These are phyloP conservation scores for Termitomyces titanicus DNA, from an alignment of 768 basidiomycete species.

Conservation along the genomic window DNA sequence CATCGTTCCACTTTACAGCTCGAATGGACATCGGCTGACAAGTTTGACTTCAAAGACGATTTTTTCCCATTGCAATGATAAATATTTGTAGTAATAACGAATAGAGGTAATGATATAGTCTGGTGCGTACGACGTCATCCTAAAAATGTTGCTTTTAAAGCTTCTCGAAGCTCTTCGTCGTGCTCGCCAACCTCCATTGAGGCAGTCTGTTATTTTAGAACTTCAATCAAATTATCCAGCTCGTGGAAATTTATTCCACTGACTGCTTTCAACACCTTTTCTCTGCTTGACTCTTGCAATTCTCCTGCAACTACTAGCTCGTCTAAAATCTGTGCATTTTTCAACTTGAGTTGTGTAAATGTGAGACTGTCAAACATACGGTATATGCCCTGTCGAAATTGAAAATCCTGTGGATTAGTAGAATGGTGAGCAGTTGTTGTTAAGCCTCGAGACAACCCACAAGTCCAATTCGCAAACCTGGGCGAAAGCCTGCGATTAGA, in stretches of 20 bases:
- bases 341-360: neutral
- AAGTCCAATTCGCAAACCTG: slow-evolving; percentile 92
- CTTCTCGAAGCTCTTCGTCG: slow-evolving; percentile 17
- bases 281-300: slow-evolving; percentile 88
- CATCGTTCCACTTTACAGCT: slow-evolving; percentile 34
- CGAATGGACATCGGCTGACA: slow-evolving; percentile 45
- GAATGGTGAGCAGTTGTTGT: neutral
- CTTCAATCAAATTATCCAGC: neutral
- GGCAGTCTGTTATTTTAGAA: slow-evolving; percentile 2
- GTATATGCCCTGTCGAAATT: slow-evolving; percentile 97
- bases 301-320: slow-evolving; percentile 94
- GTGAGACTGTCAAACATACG: slow-evolving; percentile 35
- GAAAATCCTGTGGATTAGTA: slow-evolving; percentile 67
- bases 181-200: slow-evolving; percentile 17
- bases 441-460: slow-evolving; percentile 37
- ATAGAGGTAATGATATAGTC: neutral
- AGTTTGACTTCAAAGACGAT: slow-evolving; percentile 60
- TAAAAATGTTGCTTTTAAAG: slow-evolving; percentile 15
- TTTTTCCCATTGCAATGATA: slow-evolving; percentile 31
- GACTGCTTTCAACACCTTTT: slow-evolving; percentile 45
- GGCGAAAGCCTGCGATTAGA: slow-evolving; percentile 49
- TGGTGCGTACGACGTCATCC: neutral
- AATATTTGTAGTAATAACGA: neutral
- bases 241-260: neutral
- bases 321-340: slow-evolving; percentile 69